Conservation (phyloP, 495 filamentous ascomycete genomes). For the Paragyromitra xinjiangensis region DNA sequence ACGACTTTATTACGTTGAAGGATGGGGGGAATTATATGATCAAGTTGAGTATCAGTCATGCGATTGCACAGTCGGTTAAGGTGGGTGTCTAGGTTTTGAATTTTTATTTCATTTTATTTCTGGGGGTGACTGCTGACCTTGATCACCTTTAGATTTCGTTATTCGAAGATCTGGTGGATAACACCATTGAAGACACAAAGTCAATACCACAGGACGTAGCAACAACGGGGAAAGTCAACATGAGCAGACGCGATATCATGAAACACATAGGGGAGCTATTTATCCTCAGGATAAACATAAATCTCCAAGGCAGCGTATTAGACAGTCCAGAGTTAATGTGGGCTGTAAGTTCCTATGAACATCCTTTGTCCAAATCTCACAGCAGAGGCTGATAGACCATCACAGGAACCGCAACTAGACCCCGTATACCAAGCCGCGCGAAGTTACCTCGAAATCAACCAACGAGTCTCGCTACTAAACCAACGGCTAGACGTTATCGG, state of each 20-base stretch:
- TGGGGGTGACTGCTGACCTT: slow-evolving; percentile 21
- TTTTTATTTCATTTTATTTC: neutral
- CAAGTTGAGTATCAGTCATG: slow-evolving; percentile 95
- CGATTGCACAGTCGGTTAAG: slow-evolving; percentile 92
- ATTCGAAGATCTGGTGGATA: slow-evolving; percentile 94
- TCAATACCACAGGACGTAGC: slow-evolving; percentile 91
- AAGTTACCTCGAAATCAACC: slow-evolving; percentile 97
- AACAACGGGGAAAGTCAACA: slow-evolving; percentile 84
- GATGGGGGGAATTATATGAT: slow-evolving; percentile 97
- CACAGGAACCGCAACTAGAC: slow-evolving; percentile 84
- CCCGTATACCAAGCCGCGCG: slow-evolving; percentile 94
- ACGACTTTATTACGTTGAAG: slow-evolving; percentile 93
- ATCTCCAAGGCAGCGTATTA: slow-evolving; percentile 95
- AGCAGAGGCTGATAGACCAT: neutral
- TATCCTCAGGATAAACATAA: slow-evolving; percentile 95
- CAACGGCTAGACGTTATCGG: slow-evolving; percentile 93
- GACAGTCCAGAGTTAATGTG: slow-evolving; percentile 98
- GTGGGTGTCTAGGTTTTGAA: slow-evolving; percentile 59
- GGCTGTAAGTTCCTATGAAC: slow-evolving; percentile 62
- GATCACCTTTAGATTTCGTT: slow-evolving; percentile 76
- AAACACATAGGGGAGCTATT: slow-evolving; percentile 99
- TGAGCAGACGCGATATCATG: slow-evolving; percentile 87
- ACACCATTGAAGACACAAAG: slow-evolving; percentile 88
- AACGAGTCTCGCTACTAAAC: slow-evolving; percentile 87
- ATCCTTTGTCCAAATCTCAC: neutral